Evolutionary conservation across 2,329 filamentous ascomycete species (phyloP).

Genomic region (Byssoonygena ceratinophila): DNA sequence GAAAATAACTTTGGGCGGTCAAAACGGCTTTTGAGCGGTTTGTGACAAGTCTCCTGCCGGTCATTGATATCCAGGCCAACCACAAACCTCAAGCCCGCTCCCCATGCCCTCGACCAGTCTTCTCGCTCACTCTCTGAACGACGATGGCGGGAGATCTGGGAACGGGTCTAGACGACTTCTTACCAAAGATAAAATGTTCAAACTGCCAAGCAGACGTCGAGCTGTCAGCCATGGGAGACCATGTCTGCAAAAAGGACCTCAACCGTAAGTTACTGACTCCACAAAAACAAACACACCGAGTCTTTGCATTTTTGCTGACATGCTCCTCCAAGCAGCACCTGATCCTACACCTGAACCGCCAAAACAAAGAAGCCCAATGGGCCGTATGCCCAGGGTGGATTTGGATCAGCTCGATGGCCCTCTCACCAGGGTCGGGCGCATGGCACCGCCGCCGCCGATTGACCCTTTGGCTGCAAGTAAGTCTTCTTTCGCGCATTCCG

Average conservation of each 20-base stretch:
- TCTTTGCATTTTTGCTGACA: background rate
- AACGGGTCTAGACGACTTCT: slow-evolving; percentile 49
- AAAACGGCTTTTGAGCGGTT: background rate
- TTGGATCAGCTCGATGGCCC: slow-evolving; percentile 1
- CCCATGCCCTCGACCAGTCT: slow-evolving; percentile 1
- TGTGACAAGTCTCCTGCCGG: background rate
- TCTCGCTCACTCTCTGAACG: background rate
- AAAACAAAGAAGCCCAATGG: background rate
- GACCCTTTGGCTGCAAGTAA: slow-evolving; percentile 49
- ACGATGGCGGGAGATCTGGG: slow-evolving; percentile 25
- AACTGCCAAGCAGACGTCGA: slow-evolving; percentile 66
- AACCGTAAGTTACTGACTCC: background rate
- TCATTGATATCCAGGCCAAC: background rate
- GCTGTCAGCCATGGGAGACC: slow-evolving; percentile 77
- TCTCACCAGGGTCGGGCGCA: slow-evolving; percentile 35
- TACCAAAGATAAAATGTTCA: slow-evolving; percentile 82
- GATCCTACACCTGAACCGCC: slow-evolving; percentile 19
- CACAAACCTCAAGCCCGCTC: background rate
- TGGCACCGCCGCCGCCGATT: slow-evolving; percentile 44
- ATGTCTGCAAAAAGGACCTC: slow-evolving; percentile 49
- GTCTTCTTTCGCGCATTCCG: background rate
- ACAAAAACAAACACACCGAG: background rate
- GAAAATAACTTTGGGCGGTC: background rate
- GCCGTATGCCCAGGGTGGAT: background rate
- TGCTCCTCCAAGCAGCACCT: slow-evolving; percentile 3